These are phyloP conservation scores for Colletotrichum lini DNA, from an alignment of 2,329 filamentous ascomycete genomes.

Conservation along the genomic window DNA sequence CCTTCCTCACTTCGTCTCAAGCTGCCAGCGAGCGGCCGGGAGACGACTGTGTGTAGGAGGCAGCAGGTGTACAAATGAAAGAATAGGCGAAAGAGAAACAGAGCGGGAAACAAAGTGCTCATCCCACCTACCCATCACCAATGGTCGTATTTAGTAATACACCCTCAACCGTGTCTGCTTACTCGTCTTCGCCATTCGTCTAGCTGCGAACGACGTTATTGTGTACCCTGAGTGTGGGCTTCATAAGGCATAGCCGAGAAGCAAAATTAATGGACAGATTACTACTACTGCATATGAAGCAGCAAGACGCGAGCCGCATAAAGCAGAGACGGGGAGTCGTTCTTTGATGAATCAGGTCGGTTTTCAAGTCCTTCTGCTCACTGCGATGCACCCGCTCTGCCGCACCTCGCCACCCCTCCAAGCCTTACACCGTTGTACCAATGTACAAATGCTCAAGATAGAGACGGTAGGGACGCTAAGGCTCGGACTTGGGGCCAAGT, in stretches of 20 bases:
- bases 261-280: neutral
- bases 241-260: neutral
- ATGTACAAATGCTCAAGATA: neutral
- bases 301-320: neutral
- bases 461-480: neutral
- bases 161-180: slow-evolving; percentile 15
- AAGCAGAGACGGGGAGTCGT: neutral
- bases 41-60: no score
- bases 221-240: slow-evolving; percentile 5
- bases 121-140: slow-evolving; percentile 11
- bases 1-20: neutral
- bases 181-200: slow-evolving; percentile 13
- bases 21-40: neutral
- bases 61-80: no score
- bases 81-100: no score
- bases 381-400: slow-evolving; percentile 18
- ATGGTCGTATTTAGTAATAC: slow-evolving; percentile 19
- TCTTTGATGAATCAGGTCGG: neutral
- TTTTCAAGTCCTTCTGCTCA: slow-evolving; percentile 5
- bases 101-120: no score
- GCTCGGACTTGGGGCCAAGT: slow-evolving; percentile 2
- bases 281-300: neutral
- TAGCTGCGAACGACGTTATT: neutral
- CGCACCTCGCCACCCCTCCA: slow-evolving; percentile 27
- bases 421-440: neutral